Conservation (phyloP, 1,284 basidiomycete species). For the Testicularia cyperi region DNA sequence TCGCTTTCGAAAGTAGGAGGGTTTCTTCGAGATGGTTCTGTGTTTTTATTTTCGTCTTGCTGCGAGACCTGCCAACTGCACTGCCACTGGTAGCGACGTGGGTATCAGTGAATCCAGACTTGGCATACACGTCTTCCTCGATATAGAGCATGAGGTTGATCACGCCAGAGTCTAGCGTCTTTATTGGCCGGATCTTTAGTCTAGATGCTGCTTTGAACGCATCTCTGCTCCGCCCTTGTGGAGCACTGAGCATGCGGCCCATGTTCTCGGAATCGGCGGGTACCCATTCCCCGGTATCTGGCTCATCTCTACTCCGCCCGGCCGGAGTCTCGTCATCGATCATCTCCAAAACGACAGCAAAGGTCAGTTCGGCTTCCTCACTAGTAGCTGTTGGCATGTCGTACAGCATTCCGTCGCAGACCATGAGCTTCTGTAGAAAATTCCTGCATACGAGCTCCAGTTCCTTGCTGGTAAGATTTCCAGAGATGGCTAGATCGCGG, state of each 20-base stretch:
- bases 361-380: slow-evolving; percentile 73
- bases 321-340: slow-evolving; percentile 65
- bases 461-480: slow-evolving; percentile 68
- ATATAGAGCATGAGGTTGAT: slow-evolving; percentile 42
- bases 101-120: no score
- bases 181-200: slow-evolving; percentile 35
- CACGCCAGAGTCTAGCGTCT: slow-evolving; percentile 35
- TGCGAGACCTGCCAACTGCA: no score
- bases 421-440: slow-evolving; percentile 78
- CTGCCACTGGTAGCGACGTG: no score
- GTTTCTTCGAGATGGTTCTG: slow-evolving; percentile 6
- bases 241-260: slow-evolving; percentile 4
- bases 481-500: slow-evolving; percentile 65
- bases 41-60: no score
- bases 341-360: slow-evolving; percentile 79
- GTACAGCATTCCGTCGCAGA: slow-evolving; percentile 74
- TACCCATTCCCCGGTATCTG: slow-evolving; percentile 32
- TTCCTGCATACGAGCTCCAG: slow-evolving; percentile 78
- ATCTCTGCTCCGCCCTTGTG: background rate
- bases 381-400: slow-evolving; percentile 15
- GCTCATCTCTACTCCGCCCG: slow-evolving; percentile 12
- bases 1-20: slow-evolving; percentile 19
- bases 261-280: slow-evolving; percentile 23
- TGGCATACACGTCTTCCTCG: slow-evolving; percentile 35
- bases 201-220: background rate